Percentiles rank a stretch among this genome's conserved stretches.
phyloP scores from a whole-genome alignment of 2,329 filamentous ascomycete genomes.

The Xylaria sp. region DNA sequence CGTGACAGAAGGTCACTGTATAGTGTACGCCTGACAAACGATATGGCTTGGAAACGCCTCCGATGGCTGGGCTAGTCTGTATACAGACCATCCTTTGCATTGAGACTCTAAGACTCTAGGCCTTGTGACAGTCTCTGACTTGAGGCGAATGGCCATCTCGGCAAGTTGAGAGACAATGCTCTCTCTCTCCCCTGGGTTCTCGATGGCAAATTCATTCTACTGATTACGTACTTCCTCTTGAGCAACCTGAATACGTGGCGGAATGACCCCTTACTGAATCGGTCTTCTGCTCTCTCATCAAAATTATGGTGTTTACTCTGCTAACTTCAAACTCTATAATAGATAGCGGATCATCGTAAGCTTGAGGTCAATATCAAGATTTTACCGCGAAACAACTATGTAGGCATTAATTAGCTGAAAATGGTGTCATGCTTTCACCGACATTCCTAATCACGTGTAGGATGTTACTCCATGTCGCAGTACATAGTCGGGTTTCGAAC shows the following conservation, averaged over 20 bases:
- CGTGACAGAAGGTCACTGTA: no score
- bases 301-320: background rate
- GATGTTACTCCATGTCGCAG: conserved; percentile 1
- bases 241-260: background rate
- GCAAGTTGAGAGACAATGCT: background rate
- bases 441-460: conserved; percentile 28
- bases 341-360: background rate
- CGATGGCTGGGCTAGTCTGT: background rate
- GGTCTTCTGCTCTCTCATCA: background rate
- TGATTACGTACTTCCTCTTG: background rate
- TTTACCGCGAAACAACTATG: background rate
- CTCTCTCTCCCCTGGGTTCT: background rate
- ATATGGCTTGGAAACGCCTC: background rate
- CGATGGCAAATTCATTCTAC: background rate
- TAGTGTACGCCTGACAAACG: background rate
- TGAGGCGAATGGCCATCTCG: background rate
- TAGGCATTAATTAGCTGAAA: conserved; percentile 3
- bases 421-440: background rate
- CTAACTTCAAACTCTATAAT: background rate
- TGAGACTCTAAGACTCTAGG: background rate
- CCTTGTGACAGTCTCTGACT: background rate
- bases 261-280: background rate
- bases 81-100: background rate
- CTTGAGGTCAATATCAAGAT: background rate
- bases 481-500: background rate